Evolutionary conservation across 257 asterid genomes (phyloP).

Genomic region (Avicennia marina): DNA sequence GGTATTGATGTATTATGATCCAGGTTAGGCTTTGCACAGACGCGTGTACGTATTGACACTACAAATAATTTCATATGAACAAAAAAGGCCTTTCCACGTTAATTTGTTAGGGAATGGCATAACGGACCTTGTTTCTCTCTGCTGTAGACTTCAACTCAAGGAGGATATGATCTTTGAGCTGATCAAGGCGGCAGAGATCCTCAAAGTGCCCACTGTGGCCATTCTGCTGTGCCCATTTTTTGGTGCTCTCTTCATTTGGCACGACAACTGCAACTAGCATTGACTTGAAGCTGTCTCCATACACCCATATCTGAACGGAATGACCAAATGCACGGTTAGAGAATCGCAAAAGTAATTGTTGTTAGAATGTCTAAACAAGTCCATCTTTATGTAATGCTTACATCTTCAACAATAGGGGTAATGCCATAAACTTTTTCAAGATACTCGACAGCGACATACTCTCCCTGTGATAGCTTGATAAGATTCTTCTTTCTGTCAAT

Average conservation of each 20-base stretch:
- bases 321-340: neutral
- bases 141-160: slow-evolving; percentile 73
- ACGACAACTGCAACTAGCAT: slow-evolving; percentile 84
- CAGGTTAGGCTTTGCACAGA: too few species aligned
- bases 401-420: slow-evolving; percentile 85
- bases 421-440: slow-evolving; percentile 82
- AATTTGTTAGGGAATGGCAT: neutral
- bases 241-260: slow-evolving; percentile 61
- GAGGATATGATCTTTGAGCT: slow-evolving; percentile 58
- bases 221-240: slow-evolving; percentile 67
- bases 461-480: slow-evolving; percentile 88
- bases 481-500: slow-evolving; percentile 91
- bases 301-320: slow-evolving; percentile 70
- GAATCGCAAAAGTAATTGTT: too few species aligned
- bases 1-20: too few species aligned
- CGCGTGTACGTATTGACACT: too few species aligned
- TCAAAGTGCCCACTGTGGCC: slow-evolving; percentile 44
- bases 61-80: too few species aligned
- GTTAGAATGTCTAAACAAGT: neutral
- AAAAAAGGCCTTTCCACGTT: too few species aligned
- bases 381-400: slow-evolving; percentile 25
- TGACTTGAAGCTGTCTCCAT: slow-evolving; percentile 84
- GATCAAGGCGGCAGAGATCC: slow-evolving; percentile 54
- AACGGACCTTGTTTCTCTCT: slow-evolving; percentile 78
- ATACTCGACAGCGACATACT: slow-evolving; percentile 89